These are phyloP conservation scores for Delonix regia DNA, from an alignment of 306 rosid genomes.

Conservation along the genomic window DNA sequence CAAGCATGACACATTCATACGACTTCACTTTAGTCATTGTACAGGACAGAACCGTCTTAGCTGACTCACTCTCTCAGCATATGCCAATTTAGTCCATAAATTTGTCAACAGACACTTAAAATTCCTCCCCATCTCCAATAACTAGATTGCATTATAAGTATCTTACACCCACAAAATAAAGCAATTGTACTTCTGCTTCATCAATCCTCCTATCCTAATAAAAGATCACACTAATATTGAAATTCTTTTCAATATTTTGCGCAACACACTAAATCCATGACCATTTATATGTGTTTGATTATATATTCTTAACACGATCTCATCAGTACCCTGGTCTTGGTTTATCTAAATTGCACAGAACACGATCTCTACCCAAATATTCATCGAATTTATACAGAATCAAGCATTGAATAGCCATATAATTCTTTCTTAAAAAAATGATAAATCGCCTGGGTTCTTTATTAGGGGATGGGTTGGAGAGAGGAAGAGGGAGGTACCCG, in stretches of 20 bases:
- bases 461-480: neutral
- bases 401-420: neutral
- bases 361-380: neutral
- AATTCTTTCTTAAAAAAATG: neutral
- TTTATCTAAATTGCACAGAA: neutral
- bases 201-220: neutral
- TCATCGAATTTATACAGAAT: neutral
- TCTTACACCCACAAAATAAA: neutral
- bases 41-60: neutral
- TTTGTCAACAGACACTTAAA: neutral
- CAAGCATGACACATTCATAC: neutral
- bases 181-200: neutral
- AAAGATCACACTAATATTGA: neutral
- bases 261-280: neutral
- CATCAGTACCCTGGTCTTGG: neutral
- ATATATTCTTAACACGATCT: neutral
- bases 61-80: neutral
- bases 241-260: neutral
- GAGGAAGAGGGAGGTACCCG: constrained; percentile 55
- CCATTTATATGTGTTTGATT: constrained; percentile 21
- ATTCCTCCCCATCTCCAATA: neutral
- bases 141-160: neutral
- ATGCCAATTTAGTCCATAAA: neutral
- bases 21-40: neutral
- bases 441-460: neutral